These are phyloP conservation scores for Neofusicoccum ribis DNA, from an alignment of 2,329 filamentous ascomycete species.

Conservation along the genomic window DNA sequence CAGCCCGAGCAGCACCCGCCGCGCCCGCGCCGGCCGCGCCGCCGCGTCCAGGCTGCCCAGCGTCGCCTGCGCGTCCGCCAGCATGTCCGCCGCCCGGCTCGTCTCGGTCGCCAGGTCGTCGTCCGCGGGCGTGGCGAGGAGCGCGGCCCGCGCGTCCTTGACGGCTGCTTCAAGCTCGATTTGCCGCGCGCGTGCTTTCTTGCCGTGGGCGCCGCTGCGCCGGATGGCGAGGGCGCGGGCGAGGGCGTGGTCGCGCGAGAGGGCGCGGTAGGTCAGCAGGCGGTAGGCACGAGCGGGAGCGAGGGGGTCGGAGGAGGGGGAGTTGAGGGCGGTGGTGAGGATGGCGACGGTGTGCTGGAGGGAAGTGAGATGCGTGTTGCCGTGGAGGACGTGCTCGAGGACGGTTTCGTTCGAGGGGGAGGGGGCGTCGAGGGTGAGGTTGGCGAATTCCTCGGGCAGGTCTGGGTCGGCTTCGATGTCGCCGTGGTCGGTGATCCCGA, in stretches of 20 bases:
- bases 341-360: not conserved
- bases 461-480: not conserved
- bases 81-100: slow-evolving; percentile 67
- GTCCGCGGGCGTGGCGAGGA: not conserved
- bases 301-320: slow-evolving; percentile 49
- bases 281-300: slow-evolving; percentile 63
- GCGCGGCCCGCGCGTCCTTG: slow-evolving; percentile 47
- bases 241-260: slow-evolving; percentile 65
- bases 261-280: slow-evolving; percentile 61
- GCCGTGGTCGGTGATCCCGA: not conserved
- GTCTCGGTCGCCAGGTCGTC: slow-evolving; percentile 61
- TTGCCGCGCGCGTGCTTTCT: slow-evolving; percentile 73
- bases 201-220: slow-evolving; percentile 72
- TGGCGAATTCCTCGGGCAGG: not conserved
- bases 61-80: slow-evolving; percentile 67
- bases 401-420: not conserved
- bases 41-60: slow-evolving; percentile 59
- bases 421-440: not conserved
- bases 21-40: not conserved
- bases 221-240: slow-evolving; percentile 72
- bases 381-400: not conserved
- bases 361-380: not conserved
- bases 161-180: slow-evolving; percentile 68
- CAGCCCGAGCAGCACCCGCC: slow-evolving; percentile 62
- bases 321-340: not conserved